phyloP scores from a whole-genome alignment of 805 yeast genomes.

The Suhomyces vadensis region DNA sequence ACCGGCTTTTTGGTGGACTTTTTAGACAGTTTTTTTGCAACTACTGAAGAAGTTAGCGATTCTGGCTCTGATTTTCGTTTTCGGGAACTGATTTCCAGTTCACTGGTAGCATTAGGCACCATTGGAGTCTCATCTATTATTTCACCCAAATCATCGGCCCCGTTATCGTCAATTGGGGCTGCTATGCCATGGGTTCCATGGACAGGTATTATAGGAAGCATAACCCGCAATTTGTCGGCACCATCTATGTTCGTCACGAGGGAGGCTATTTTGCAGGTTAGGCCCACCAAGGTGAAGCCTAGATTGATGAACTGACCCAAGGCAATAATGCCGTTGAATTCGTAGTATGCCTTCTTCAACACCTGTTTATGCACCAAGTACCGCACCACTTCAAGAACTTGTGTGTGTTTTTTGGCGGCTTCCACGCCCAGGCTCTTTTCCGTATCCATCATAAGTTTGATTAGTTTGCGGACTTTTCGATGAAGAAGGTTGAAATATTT shows the following conservation, averaged over 20 bases:
- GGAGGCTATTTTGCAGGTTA: slow-evolving; percentile 46
- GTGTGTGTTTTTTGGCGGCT: slow-evolving; percentile 12
- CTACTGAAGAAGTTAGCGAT: neutral
- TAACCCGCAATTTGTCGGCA: neutral
- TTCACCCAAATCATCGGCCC: slow-evolving; percentile 35
- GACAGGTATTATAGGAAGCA: neutral
- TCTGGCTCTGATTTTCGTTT: slow-evolving; percentile 1
- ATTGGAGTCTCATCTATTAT: neutral
- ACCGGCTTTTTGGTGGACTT: neutral
- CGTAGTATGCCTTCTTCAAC: slow-evolving; percentile 51
- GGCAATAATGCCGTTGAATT: slow-evolving; percentile 66
- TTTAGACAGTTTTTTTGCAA: neutral
- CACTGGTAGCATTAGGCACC: no score
- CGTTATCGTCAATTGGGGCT: neutral
- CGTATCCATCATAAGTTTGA: slow-evolving; percentile 28
- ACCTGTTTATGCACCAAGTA: slow-evolving; percentile 39
- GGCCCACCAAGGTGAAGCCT: slow-evolving; percentile 69
- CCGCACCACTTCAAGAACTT: slow-evolving; percentile 16
- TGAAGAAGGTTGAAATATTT: slow-evolving; percentile 61
- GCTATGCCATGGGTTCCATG: no score
- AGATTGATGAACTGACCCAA: slow-evolving; percentile 75
- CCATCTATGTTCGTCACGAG: slow-evolving; percentile 22
- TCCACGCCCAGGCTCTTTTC: slow-evolving; percentile 15
- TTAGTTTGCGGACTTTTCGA: slow-evolving; percentile 48
- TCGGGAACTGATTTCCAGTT: no score